These are phyloP conservation scores for Mrakia frigida DNA, from an alignment of 768 basidiomycete species.

Conservation along the genomic window DNA sequence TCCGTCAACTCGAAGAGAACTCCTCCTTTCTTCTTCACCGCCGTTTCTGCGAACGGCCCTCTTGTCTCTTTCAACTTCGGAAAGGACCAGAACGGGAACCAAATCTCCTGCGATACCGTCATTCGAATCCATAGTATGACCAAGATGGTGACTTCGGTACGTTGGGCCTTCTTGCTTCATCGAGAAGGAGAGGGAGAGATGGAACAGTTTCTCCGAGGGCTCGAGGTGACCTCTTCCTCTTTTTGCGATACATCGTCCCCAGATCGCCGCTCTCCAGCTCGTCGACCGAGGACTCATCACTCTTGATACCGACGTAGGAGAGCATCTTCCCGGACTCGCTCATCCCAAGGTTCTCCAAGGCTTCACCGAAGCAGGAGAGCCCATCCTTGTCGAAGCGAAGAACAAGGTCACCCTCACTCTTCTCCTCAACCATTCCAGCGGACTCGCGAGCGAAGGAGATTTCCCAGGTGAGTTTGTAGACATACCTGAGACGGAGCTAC, in stretches of 20 bases:
- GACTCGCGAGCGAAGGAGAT: neutral
- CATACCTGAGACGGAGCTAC: neutral
- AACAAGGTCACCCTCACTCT: neutral
- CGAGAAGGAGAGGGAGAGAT: neutral
- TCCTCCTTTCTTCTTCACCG: conserved; percentile 9
- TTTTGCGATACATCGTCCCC: neutral
- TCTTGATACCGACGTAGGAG: neutral
- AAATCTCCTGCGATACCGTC: neutral
- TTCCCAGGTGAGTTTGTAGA: neutral
- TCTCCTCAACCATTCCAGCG: conserved; percentile 2
- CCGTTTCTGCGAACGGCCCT: neutral
- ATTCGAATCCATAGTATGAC: conserved; percentile 4
- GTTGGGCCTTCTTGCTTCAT: neutral
- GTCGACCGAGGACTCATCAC: neutral
- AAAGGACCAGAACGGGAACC: neutral
- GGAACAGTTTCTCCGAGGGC: neutral
- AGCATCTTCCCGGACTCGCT: conserved; percentile 10
- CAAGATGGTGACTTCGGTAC: conserved; percentile 10
- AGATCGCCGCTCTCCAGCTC: conserved; percentile 17
- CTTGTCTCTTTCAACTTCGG: neutral
- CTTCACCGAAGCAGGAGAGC: neutral
- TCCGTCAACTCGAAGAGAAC: neutral
- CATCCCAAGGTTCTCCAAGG: neutral
- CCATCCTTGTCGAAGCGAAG: neutral
- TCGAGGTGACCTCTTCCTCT: neutral